Percentiles rank a stretch among this genome's conserved stretches.
Evolutionary conservation across 768 basidiomycete genomes (phyloP).

Genomic region (Scleroderma citrinum): DNA sequence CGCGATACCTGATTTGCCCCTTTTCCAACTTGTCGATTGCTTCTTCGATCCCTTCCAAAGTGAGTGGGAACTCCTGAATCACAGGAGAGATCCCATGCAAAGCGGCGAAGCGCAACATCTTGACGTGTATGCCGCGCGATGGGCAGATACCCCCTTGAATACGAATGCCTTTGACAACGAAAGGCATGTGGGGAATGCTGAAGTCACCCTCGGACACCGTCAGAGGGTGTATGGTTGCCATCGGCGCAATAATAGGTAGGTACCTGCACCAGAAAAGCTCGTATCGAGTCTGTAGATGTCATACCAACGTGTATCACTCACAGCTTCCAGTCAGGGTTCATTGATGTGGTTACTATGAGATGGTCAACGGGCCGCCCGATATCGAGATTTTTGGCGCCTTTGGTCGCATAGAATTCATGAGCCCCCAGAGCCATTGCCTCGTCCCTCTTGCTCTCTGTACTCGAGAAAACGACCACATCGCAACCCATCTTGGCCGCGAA

Average conservation of each 20-base stretch:
- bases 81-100: constrained; percentile 24
- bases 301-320: constrained; percentile 5
- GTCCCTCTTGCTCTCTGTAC: constrained; percentile 27
- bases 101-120: constrained; percentile 33
- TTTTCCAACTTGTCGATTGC: constrained; percentile 21
- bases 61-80: constrained; percentile 29
- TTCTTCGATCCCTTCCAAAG: constrained; percentile 23
- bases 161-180: constrained; percentile 14
- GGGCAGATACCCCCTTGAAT: constrained; percentile 20
- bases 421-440: constrained; percentile 31
- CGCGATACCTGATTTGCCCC: constrained; percentile 29
- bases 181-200: constrained; percentile 12
- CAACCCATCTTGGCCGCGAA: constrained; percentile 37
- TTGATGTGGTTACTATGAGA: constrained; percentile 28
- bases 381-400: constrained; percentile 19
- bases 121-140: constrained; percentile 23
- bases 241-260: constrained; percentile 20
- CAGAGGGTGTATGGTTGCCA: constrained; percentile 21
- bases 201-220: constrained; percentile 20
- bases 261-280: constrained; percentile 9
- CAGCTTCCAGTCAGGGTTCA: constrained; percentile 27
- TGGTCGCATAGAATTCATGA: constrained; percentile 30
- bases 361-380: constrained; percentile 23
- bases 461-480: constrained; percentile 31
- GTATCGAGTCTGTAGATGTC: background rate